phyloP scores from a whole-genome alignment of 192 early-diverging fungal genomes.

The Umbelopsis sp. region DNA sequence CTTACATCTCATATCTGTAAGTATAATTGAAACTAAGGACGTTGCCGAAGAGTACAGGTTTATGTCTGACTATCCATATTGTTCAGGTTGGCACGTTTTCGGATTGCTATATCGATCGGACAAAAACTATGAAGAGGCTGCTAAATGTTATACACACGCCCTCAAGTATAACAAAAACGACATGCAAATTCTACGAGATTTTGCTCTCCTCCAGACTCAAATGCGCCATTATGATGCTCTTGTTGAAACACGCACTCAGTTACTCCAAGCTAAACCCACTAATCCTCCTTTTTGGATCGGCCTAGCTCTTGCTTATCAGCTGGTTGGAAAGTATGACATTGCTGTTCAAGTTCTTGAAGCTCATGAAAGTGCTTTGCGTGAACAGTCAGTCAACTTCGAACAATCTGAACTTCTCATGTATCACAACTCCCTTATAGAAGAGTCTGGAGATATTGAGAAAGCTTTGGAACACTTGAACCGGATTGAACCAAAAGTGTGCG shows the following conservation, averaged over 20 bases:
- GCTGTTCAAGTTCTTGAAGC: constrained; percentile 70
- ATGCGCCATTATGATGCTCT: constrained; percentile 85
- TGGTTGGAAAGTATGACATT: constrained; percentile 74
- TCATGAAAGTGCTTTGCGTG: constrained; percentile 65
- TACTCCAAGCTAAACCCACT: constrained; percentile 70
- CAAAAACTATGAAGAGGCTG: constrained; percentile 91
- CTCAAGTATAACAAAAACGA: constrained; percentile 80
- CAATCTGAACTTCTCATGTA: constrained; percentile 86
- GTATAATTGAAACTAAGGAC: constrained; percentile 12
- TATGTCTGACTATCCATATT: constrained; percentile 2
- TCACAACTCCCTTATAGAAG: constrained; percentile 84
- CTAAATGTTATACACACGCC: constrained; percentile 89
- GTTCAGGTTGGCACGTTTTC: constrained; percentile 91
- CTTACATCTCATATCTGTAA: constrained; percentile 86
- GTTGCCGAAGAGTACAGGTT: neutral
- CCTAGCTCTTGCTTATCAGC: constrained; percentile 81
- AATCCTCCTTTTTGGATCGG: constrained; percentile 84
- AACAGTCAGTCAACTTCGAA: constrained; percentile 55
- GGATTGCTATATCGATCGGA: constrained; percentile 91
- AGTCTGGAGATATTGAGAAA: constrained; percentile 70
- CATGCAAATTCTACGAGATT: constrained; percentile 90
- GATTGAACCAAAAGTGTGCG: constrained; percentile 74
- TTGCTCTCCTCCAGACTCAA: constrained; percentile 84
- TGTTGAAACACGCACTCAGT: constrained; percentile 66
- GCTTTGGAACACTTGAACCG: constrained; percentile 80